Base-by-base conservation (phyloP, 306 rosid species). In the Aeschynomene evenia region DNA sequence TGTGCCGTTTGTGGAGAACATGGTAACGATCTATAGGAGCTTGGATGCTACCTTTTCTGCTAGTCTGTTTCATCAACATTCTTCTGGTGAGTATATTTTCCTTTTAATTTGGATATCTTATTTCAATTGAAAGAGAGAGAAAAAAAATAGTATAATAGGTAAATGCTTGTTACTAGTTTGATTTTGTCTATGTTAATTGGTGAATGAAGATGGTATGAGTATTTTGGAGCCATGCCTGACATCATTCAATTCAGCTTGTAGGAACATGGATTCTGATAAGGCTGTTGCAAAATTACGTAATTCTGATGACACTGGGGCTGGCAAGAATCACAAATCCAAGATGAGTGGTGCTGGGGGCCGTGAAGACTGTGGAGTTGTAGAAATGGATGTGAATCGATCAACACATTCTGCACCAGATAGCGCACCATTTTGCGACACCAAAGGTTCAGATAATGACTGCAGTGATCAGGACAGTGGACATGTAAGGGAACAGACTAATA, bases 341-440 rank as follows among this genome's bases (percentile, higher is more conserved):
- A 62, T 28, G 9, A 19, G 36, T 57, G 46, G 57, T 42, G 12
- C 13, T 46, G 74, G 75, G 81, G 70, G 12, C 24, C 42, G 9
- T 7, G 76, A 63, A 31, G 85, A 63, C 45, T 39, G 49, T 50
- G 73, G 31, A 11, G 67, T 42, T 36, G 6, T 72, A 39, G 91
- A 86, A 73, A 77, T 82, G 78, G 86, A 82, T 33, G 71, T 71
- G 52, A 85, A 78, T 63, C 88, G 73, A 43, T 69, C 46, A 57
- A 75, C 71, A 6, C 95, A 81, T 53, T 77, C 86, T 28, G 70
- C 82, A 20, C 81, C 75, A 1, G 81, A 63, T 50, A 88, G 95
- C 72, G 89, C 96, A 67, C 91, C 91, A 55, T 85, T 84, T 79
- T 85, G 90, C 39, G 87, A 88, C 65, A 79, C 82, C 45, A 93